phyloP scores from a whole-genome alignment of 2,329 filamentous ascomycete species.

The Orbilia javanica region DNA sequence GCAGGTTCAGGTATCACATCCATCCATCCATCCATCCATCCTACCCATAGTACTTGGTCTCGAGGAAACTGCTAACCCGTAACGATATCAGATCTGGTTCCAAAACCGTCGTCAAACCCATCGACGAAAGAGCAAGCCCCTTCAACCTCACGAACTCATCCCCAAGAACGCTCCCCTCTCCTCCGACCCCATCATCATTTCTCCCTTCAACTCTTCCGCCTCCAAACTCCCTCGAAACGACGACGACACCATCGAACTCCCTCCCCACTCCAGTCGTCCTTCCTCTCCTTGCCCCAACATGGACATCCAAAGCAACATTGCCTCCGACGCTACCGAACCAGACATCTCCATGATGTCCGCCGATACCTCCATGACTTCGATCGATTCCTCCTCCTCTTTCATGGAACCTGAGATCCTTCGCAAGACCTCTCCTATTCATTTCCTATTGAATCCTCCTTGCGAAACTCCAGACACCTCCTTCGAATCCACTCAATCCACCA shows the following conservation, averaged over 20 bases:
- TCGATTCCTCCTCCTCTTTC: constrained; percentile 12
- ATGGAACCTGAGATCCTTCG: constrained; percentile 28
- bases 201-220: constrained; percentile 43
- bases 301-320: background rate
- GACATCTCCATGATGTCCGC: constrained; percentile 18
- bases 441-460: constrained; percentile 37
- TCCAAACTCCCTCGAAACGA: constrained; percentile 3
- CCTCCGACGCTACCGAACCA: constrained; percentile 46
- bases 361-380: constrained; percentile 32
- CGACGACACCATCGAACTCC: constrained; percentile 50
- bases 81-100: constrained; percentile 63
- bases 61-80: no score
- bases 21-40: background rate
- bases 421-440: constrained; percentile 56
- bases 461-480: constrained; percentile 46
- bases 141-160: constrained; percentile 62
- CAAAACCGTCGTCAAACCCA: constrained; percentile 62
- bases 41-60: no score
- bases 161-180: constrained; percentile 59
- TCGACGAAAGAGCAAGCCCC: constrained; percentile 61
- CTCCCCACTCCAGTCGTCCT: constrained; percentile 48
- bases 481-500: constrained; percentile 42
- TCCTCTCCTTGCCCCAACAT: constrained; percentile 48
- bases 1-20: constrained; percentile 62
- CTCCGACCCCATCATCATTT: constrained; percentile 57